Evolutionary conservation across 2,329 filamentous ascomycete genomes (phyloP), one percentile per base, ranked within the genome.

Genomic region (Penicillium sclerotigenum): DNA sequence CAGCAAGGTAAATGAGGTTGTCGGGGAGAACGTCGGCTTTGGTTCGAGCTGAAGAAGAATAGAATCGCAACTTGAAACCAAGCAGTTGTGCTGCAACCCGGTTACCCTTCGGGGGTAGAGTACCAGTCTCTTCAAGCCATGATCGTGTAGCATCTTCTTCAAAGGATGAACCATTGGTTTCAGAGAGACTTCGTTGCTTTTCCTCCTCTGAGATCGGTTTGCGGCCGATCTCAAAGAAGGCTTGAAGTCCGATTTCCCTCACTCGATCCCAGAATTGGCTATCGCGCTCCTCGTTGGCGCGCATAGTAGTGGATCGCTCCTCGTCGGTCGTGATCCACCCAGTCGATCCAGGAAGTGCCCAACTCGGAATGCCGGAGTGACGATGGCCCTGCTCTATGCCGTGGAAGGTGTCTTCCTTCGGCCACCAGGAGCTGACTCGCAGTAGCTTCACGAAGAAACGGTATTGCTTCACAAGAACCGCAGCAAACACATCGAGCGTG

Each of bases 1-100:
- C 92, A 0, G 92, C 88, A 18, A 99, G 83, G 64, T 94, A 96
- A 29, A 97, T 90, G 3, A 99, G 81, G 65, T 99, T 99, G 37
- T 94, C 90, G 0, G 94, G 94, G 2, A 97, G 80, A 3, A 87
- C 81, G 67, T 97, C 94, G 1, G 83, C 79, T 52, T 86, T 82
- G 57, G 90, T 85, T 54, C 93, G 85, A 34, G 88, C 86, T 28
- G 87, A 80, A 0, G 91, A 95, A 38, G 90, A 89, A 70, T 99
- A 99, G 73, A 96, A 99, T 14, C 90, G 89, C 48, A 99, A 83
- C 75, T 99, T 99, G 81, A 99, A 99, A 4, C 94, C 94, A 14
- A 99, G 85, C 4, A 99, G 82, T 71, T 97, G 94, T 29, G 95
- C 95, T 1, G 94, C 94, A 57, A 95, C 90, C 41, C 88, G 85